Percentiles rank a stretch among this genome's conserved stretches.
phyloP scores from a whole-genome alignment of 192 early-diverging fungal species.

The Backusella tuberculispora region DNA sequence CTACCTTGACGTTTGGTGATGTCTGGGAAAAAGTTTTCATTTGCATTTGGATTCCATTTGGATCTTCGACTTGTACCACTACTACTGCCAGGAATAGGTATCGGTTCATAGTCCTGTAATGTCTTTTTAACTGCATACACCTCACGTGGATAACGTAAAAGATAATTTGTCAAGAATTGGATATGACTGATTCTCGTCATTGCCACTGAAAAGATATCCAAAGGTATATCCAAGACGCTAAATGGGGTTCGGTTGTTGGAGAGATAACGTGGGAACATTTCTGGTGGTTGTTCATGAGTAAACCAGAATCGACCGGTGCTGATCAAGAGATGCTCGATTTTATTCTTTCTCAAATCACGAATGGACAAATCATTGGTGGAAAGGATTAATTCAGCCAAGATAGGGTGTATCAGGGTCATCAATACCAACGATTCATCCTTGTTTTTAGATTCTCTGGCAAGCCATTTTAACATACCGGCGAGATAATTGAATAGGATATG shows the following conservation, averaged over 20 bases:
- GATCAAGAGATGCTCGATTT: conserved; percentile 55
- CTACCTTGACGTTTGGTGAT: conserved; percentile 12
- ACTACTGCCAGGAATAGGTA: conserved; percentile 28
- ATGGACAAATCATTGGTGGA: conserved; percentile 55
- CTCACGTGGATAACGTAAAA: conserved; percentile 53
- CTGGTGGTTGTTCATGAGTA: conserved; percentile 42
- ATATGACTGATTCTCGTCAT: conserved; percentile 59
- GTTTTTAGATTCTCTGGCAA: conserved; percentile 42
- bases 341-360: conserved; percentile 61
- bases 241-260: conserved; percentile 34
- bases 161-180: conserved; percentile 58
- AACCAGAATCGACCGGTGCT: conserved; percentile 62
- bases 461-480: conserved; percentile 61
- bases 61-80: too few relatives aligned
- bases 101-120: conserved; percentile 48
- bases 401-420: conserved; percentile 47
- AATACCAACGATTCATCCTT: conserved; percentile 43
- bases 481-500: conserved; percentile 59
- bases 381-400: conserved; percentile 53
- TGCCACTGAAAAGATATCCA: conserved; percentile 48
- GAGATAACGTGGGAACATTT: conserved; percentile 54
- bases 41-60: not conserved
- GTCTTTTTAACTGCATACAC: conserved; percentile 53
- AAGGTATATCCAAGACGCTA: conserved; percentile 45
- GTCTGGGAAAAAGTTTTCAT: conserved; percentile 47